phyloP scores from a whole-genome alignment of 2,329 filamentous ascomycete genomes.

The Chaetomium globosum region DNA sequence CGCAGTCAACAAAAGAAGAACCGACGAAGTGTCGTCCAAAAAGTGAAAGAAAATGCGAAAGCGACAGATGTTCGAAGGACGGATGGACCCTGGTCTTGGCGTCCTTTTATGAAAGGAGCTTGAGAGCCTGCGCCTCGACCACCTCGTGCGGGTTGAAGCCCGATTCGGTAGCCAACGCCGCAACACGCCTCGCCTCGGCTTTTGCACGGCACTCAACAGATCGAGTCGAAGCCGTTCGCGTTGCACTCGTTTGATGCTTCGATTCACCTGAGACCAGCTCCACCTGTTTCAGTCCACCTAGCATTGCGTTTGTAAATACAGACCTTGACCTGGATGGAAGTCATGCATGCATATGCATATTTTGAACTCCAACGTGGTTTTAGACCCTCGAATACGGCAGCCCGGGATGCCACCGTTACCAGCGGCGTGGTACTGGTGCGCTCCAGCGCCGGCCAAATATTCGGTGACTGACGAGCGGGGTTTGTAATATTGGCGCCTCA shows the following conservation, averaged over 20 bases:
- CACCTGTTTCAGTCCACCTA: background rate
- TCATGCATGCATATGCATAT: background rate
- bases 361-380: background rate
- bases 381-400: background rate
- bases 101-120: background rate
- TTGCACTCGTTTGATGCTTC: background rate
- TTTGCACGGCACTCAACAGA: background rate
- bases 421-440: background rate
- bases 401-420: background rate
- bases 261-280: constrained; percentile 3
- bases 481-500: constrained; percentile 5
- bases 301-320: background rate
- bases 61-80: background rate
- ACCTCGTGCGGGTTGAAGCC: constrained; percentile 5
- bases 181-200: background rate
- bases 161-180: constrained; percentile 9
- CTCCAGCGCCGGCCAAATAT: constrained; percentile 10
- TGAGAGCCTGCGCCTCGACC: background rate
- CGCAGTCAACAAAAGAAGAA: background rate
- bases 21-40: too few relatives aligned
- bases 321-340: background rate
- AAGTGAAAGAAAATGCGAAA: background rate
- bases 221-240: background rate
- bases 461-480: background rate
- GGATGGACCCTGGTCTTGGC: constrained; percentile 9